These are phyloP conservation scores for Zopfochytrium polystomum DNA, from an alignment of 371 early-diverging fungal genomes.

Conservation along the genomic window DNA sequence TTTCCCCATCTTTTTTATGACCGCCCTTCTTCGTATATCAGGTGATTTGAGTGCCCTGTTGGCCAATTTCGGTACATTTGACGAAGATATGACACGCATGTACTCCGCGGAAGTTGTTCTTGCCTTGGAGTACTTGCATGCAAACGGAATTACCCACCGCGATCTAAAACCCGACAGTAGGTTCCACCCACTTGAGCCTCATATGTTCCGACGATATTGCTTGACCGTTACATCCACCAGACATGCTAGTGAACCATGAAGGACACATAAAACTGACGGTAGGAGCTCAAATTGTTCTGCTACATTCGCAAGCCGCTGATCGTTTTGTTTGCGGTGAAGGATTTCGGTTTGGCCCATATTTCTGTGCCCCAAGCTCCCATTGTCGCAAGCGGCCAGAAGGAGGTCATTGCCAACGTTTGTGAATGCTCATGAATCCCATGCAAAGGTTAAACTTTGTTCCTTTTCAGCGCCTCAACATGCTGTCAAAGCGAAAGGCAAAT, in stretches of 20 bases:
- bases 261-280: constrained; percentile 53
- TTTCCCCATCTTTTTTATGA: neutral
- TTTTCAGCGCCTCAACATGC: too few species aligned
- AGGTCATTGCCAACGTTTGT: too few species aligned
- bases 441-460: too few species aligned
- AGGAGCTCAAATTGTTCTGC: too few species aligned
- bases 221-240: constrained; percentile 43
- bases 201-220: neutral
- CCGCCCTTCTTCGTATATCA: constrained; percentile 3
- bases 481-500: too few species aligned
- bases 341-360: constrained; percentile 67
- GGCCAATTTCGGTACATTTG: constrained; percentile 42
- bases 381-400: too few species aligned
- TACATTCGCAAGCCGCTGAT: too few species aligned
- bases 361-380: too few species aligned
- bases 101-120: constrained; percentile 55
- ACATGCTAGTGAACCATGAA: constrained; percentile 58
- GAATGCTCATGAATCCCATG: too few species aligned
- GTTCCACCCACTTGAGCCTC: constrained; percentile 15
- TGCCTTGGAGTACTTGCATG: constrained; percentile 58
- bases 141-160: constrained; percentile 61
- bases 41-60: constrained; percentile 55
- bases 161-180: constrained; percentile 82
- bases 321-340: too few species aligned
- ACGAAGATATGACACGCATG: constrained; percentile 46